These are phyloP conservation scores for Xylaria curta DNA, from an alignment of 495 filamentous ascomycete species.

Conservation along the genomic window DNA sequence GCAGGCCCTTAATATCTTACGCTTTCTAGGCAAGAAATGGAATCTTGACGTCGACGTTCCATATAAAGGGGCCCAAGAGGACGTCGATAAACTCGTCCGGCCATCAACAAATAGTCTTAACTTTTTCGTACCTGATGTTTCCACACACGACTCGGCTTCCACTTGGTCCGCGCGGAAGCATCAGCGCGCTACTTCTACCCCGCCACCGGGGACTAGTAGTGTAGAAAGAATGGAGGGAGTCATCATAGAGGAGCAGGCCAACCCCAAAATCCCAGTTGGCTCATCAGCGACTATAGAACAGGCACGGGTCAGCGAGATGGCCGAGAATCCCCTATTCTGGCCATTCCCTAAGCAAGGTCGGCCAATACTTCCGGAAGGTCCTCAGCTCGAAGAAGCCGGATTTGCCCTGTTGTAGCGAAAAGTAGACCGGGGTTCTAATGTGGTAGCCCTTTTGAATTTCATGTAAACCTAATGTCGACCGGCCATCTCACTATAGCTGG, in stretches of 20 bases:
- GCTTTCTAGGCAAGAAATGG: conserved; percentile 63
- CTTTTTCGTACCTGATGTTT: conserved; percentile 57
- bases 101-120: conserved; percentile 55
- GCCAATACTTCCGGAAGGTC: conserved; percentile 54
- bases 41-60: conserved; percentile 55
- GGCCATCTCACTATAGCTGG: background rate
- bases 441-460: background rate
- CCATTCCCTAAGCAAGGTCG: conserved; percentile 61
- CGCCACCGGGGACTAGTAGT: conserved; percentile 20
- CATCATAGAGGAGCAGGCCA: conserved; percentile 23
- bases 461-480: background rate
- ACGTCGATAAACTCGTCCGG: conserved; percentile 39
- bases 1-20: conserved; percentile 63
- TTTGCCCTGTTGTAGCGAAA: conserved; percentile 48
- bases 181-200: conserved; percentile 20
- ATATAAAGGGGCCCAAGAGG: conserved; percentile 27
- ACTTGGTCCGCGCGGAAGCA: conserved; percentile 35
- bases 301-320: background rate
- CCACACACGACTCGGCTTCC: conserved; percentile 48
- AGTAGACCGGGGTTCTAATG: background rate
- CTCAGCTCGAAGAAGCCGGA: conserved; percentile 52
- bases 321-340: conserved; percentile 59
- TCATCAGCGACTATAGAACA: conserved; percentile 15
- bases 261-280: conserved; percentile 31
- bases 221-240: conserved; percentile 37